Evolutionary conservation across 1,284 basidiomycete species (phyloP).

Genomic region (Trametes hirsuta): DNA sequence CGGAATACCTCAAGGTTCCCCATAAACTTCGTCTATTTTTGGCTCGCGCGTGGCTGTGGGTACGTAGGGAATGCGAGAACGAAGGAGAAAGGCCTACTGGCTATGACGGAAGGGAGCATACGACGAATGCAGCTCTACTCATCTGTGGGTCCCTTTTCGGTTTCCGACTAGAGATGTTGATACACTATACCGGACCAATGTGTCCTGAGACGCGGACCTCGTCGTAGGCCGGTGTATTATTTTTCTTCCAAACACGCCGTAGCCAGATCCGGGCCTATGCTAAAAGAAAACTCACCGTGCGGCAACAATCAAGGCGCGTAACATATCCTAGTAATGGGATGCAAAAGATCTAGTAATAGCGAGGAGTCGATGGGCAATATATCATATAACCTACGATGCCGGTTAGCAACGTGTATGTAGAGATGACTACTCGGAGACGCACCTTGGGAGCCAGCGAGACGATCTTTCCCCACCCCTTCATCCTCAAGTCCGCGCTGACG

Average conservation of each 20-base stretch:
- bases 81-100: background rate
- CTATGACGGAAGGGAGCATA: background rate
- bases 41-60: background rate
- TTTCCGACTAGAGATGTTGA: no score
- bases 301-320: no score
- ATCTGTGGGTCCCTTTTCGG: no score
- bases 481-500: slow-evolving; percentile 88
- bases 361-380: slow-evolving; percentile 7
- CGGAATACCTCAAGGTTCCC: background rate
- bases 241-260: no score
- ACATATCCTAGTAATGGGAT: background rate
- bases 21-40: background rate
- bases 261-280: no score
- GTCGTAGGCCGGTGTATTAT: no score
- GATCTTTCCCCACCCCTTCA: slow-evolving; percentile 96
- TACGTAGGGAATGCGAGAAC: no score
- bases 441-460: slow-evolving; percentile 93
- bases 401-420: background rate
- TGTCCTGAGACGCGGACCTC: no score
- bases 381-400: slow-evolving; percentile 17
- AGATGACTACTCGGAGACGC: slow-evolving; percentile 22
- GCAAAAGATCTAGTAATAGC: background rate
- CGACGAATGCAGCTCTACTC: background rate
- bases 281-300: no score
- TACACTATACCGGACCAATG: no score